Conservation (phyloP, 2,329 filamentous ascomycete genomes). For the Aspergillus clavatus region DNA sequence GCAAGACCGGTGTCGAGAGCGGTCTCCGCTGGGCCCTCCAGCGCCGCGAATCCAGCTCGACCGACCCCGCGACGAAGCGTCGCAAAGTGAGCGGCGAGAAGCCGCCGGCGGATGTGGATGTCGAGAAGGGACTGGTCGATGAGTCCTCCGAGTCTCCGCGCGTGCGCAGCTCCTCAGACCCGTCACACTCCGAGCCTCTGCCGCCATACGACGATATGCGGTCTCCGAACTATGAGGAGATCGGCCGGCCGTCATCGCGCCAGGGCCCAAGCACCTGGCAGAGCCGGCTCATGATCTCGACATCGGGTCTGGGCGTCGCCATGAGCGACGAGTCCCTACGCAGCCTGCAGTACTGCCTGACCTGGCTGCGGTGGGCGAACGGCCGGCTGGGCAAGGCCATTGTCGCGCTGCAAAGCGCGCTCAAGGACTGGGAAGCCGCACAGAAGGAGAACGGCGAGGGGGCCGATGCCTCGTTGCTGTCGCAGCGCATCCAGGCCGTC, state of each 20-base stretch:
- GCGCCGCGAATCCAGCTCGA: slow-evolving; percentile 32
- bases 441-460: slow-evolving; percentile 25
- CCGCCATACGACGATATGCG: slow-evolving; percentile 78
- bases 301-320: slow-evolving; percentile 82
- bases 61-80: slow-evolving; percentile 38
- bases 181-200: slow-evolving; percentile 67
- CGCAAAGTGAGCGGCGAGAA: slow-evolving; percentile 40
- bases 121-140: slow-evolving; percentile 40
- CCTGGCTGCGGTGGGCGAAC: slow-evolving; percentile 76
- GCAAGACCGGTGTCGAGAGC: slow-evolving; percentile 81
- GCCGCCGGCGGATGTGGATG: slow-evolving; percentile 41
- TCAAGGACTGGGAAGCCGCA: slow-evolving; percentile 74
- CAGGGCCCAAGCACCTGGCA: slow-evolving; percentile 58
- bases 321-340: slow-evolving; percentile 84
- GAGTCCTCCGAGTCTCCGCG: slow-evolving; percentile 17
- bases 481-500: slow-evolving; percentile 60
- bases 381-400: slow-evolving; percentile 73
- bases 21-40: slow-evolving; percentile 77
- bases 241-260: slow-evolving; percentile 31
- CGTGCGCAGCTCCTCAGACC: slow-evolving; percentile 56
- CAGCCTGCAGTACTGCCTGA: slow-evolving; percentile 78
- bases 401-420: slow-evolving; percentile 63
- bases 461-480: slow-evolving; percentile 19
- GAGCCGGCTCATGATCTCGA: slow-evolving; percentile 80
- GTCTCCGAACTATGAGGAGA: slow-evolving; percentile 70